Evolutionary conservation across 495 filamentous ascomycete genomes (phyloP), one percentile per base, ranked within the genome.

Genomic region (Talaromyces borbonicus): DNA sequence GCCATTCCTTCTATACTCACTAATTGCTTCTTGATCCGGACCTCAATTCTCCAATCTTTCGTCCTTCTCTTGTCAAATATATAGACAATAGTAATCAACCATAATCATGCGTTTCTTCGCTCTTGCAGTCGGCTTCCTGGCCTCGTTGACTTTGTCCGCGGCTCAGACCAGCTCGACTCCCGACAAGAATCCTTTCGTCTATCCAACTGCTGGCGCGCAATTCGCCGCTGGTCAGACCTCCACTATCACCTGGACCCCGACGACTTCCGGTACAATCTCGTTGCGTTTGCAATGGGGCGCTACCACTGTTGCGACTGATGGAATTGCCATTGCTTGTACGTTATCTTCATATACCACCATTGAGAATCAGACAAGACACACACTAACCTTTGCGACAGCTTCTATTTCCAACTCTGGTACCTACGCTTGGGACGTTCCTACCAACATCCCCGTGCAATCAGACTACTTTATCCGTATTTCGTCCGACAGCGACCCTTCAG

Each of bases 401-500:
- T 54, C 56, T 50, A 71, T 81, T 53, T 39, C 56, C 38, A 83
- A 84, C 68, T 65, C 63, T 35, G 80, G 80, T 50, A 65, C 57
- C 49, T 80, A 64, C 66, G 72, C 68, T 48, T 81, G 78, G 74
- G 62, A 59, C n/a, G 62, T 72, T 6, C 64, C 67, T 32, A 44
- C 61, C 37, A 46, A 62, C 40, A 59, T 76, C 38, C 59, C 59
- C 26, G 59, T 56, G 48, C 62, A 68, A 47, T 55, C 56, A 18
- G 71, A 77, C 57, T 82, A 81, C 65, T 72, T 78, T 25, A 65
- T 83, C 45, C 62, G 79, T 52, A 84, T 82, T 47, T 56, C 75
- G 49, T 55, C 63, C 49, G 77, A 74, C 51, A 39, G 36, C 3
- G 57, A 79, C 53, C 23, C 60, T 3, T 45, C 46, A 42, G 46